Percentiles rank a stretch among this genome's conserved stretches.
Conservation (phyloP, 2,329 filamentous ascomycete genomes). For the Blastomyces percursus region DNA sequence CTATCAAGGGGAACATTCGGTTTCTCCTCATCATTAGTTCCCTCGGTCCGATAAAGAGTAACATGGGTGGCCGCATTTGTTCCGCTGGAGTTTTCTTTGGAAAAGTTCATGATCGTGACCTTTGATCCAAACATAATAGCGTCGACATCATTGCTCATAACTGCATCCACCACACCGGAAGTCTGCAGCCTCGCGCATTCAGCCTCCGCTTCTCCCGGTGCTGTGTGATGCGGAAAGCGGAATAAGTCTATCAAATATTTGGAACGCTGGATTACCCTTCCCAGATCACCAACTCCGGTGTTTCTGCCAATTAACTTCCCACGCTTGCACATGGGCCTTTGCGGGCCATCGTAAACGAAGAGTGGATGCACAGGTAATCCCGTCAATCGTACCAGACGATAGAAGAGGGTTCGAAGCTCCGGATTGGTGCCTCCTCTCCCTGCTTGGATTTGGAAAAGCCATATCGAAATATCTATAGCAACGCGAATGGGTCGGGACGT, state of each 20-base stretch:
- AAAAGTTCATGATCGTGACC: conserved; percentile 70
- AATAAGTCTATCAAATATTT: conserved; percentile 78
- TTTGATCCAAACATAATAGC: conserved; percentile 94
- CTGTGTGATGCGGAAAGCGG: conserved; percentile 71
- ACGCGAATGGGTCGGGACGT: conserved; percentile 65
- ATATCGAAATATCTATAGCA: conserved; percentile 91
- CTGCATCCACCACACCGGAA: conserved; percentile 76
- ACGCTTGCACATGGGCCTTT: conserved; percentile 79
- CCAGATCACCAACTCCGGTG: conserved; percentile 46
- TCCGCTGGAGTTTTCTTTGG: conserved; percentile 58
- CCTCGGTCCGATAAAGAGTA: conserved; percentile 60
- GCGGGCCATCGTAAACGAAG: conserved; percentile 80
- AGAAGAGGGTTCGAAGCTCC: conserved; percentile 83
- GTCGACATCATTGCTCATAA: conserved; percentile 92
- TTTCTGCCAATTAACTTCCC: conserved; percentile 53
- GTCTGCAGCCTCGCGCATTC: conserved; percentile 83
- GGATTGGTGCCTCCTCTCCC: conserved; percentile 81
- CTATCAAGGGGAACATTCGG: conserved; percentile 48
- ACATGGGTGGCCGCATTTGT: conserved; percentile 64
- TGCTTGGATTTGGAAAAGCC: conserved; percentile 88
- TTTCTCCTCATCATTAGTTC: conserved; percentile 43
- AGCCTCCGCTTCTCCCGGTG: conserved; percentile 89
- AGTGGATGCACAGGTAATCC: conserved; percentile 70
- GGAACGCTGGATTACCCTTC: conserved; percentile 58
- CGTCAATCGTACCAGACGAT: conserved; percentile 69